Conservation (phyloP, 768 basidiomycete genomes). For the Harrya chromipes region DNA sequence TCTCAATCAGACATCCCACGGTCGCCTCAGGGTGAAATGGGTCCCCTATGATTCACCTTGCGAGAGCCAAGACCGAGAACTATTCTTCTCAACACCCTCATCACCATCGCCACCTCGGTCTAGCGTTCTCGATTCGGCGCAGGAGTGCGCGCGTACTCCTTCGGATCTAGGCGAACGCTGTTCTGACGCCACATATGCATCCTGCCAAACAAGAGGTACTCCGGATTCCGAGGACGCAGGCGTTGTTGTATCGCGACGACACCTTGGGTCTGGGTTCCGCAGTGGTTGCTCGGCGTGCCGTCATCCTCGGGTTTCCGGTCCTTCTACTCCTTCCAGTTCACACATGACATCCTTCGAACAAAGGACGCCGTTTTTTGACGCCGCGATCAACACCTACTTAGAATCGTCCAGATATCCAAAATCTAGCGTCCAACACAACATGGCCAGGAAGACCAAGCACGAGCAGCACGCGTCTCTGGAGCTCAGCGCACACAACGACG, state of each 20-base stretch:
- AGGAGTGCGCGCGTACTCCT: constrained; percentile 1
- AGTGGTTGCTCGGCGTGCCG: constrained; percentile 29
- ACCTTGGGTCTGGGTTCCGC: constrained; percentile 19
- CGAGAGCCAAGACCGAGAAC: constrained; percentile 4
- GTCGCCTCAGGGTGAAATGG: constrained; percentile 19
- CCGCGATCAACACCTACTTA: not conserved
- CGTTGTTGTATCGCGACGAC: constrained; percentile 4
- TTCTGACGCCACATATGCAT: not conserved
- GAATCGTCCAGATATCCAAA: not conserved
- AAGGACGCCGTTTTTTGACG: not conserved
- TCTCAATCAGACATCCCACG: not conserved
- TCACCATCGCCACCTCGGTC: constrained; percentile 6
- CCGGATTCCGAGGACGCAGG: constrained; percentile 16
- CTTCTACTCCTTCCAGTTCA: constrained; percentile 13
- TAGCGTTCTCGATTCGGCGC: not conserved
- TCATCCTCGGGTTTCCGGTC: constrained; percentile 15
- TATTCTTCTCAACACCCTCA: not conserved
- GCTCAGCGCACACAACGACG: constrained; percentile 7
- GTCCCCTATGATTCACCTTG: constrained; percentile 7
- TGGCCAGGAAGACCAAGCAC: constrained; percentile 8
- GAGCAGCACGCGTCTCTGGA: constrained; percentile 1
- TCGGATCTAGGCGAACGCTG: not conserved
- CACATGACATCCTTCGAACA: not conserved
- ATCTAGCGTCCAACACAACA: not conserved
- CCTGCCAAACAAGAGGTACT: not conserved